phyloP scores from a whole-genome alignment of 2,329 filamentous ascomycete species.

The Lecanoromycetidae sp. region DNA sequence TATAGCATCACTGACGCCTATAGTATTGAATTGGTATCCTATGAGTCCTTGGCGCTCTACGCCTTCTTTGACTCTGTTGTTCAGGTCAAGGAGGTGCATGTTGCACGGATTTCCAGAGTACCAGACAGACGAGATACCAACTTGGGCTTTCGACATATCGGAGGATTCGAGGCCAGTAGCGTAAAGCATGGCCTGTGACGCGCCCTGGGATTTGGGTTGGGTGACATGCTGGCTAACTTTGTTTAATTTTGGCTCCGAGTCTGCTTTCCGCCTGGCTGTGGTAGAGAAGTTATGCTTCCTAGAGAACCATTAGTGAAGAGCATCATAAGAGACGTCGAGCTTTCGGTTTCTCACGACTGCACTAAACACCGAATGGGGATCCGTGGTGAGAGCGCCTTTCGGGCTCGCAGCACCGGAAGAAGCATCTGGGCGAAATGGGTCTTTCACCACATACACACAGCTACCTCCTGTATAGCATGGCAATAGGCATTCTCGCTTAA shows the following conservation, averaged over 20 bases:
- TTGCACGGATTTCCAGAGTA: constrained; percentile 98
- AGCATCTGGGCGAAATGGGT: background rate
- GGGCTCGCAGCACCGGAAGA: background rate
- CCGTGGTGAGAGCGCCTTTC: background rate
- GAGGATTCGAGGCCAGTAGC: constrained; percentile 75
- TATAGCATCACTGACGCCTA: constrained; percentile 93
- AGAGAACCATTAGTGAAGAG: background rate
- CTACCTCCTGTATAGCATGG: too few species aligned
- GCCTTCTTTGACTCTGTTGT: constrained; percentile 60
- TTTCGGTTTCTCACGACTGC: background rate
- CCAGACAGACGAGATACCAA: constrained; percentile 97
- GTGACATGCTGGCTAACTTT: constrained; percentile 75
- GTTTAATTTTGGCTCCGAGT: constrained; percentile 47
- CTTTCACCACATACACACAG: too few species aligned
- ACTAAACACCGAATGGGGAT: background rate
- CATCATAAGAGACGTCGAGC: background rate
- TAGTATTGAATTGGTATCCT: constrained; percentile 97
- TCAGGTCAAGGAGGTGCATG: constrained; percentile 93
- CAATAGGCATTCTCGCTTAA: too few species aligned
- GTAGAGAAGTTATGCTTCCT: background rate
- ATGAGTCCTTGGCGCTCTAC: constrained; percentile 67
- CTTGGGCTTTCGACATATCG: constrained; percentile 92
- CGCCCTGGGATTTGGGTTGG: constrained; percentile 94
- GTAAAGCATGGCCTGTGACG: constrained; percentile 98
- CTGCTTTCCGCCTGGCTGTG: constrained; percentile 8